Conservation (phyloP, 1,284 basidiomycete species). For the Ganoderma leucocontextum region DNA sequence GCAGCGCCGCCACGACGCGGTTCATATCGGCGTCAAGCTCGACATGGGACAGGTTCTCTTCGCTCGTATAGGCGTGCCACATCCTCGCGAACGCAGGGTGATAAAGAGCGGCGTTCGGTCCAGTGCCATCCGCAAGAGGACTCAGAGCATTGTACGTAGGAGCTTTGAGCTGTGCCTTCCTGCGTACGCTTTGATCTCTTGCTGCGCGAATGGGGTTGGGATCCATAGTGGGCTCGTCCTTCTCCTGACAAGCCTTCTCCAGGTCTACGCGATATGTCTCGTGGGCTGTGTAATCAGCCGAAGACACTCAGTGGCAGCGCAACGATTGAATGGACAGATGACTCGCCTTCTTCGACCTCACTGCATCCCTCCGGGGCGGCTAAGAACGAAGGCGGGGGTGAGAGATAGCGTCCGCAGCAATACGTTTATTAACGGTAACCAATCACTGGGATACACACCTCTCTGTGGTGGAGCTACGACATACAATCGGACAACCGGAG, state of each 20-base stretch:
- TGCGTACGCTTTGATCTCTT: not conserved
- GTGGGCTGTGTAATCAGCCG: not conserved
- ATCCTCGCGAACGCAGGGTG: not conserved
- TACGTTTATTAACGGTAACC: too few relatives aligned
- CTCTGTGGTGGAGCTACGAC: not conserved
- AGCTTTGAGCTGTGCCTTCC: not conserved
- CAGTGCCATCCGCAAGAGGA: not conserved
- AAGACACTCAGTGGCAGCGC: not conserved
- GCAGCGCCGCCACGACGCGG: not conserved
- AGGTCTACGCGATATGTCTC: too few relatives aligned
- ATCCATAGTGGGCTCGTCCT: too few relatives aligned
- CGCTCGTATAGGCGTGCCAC: not conserved
- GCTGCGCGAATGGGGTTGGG: not conserved
- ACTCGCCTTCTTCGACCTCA: not conserved
- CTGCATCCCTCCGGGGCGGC: too few relatives aligned
- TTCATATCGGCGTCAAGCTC: not conserved
- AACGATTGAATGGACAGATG: not conserved
- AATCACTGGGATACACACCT: too few relatives aligned
- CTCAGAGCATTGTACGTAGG: not conserved
- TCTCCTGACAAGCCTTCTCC: too few relatives aligned
- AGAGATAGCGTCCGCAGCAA: too few relatives aligned
- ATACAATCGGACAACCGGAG: too few relatives aligned
- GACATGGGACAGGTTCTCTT: not conserved
- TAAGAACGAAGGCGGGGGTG: too few relatives aligned
- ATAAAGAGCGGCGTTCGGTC: not conserved